phyloP scores from a whole-genome alignment of 768 basidiomycete genomes.

The Pulveroboletus sp. region DNA sequence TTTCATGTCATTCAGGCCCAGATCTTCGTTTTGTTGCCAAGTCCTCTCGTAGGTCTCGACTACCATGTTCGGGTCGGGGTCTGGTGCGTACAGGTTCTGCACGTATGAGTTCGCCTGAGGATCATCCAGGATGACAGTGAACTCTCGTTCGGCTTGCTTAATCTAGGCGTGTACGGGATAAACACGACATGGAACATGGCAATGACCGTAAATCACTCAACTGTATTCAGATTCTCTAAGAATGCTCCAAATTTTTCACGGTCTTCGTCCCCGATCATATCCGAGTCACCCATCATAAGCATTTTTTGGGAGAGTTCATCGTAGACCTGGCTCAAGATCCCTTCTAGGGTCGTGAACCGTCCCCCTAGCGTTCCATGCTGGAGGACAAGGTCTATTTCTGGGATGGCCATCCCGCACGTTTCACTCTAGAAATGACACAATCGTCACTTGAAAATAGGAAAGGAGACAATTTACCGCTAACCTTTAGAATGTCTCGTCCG shows the following conservation, averaged over 20 bases:
- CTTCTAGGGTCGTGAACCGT: conserved; percentile 95
- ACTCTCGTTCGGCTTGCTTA: conserved; percentile 71
- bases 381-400: conserved; percentile 91
- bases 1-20: conserved; percentile 88
- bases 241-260: conserved; percentile 68
- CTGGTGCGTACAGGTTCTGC: conserved; percentile 96
- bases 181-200: not conserved
- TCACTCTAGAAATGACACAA: conserved; percentile 62
- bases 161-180: conserved; percentile 41
- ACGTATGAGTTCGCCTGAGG: conserved; percentile 94
- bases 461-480: conserved; percentile 28
- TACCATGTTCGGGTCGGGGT: conserved; percentile 91
- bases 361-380: conserved; percentile 94
- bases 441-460: not conserved
- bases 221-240: conserved; percentile 70
- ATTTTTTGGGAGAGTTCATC: conserved; percentile 91
- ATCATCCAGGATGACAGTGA: conserved; percentile 93
- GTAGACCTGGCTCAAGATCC: conserved; percentile 89
- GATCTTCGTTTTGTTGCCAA: conserved; percentile 89
- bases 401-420: conserved; percentile 82
- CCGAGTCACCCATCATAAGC: conserved; percentile 69
- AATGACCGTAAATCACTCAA: conserved; percentile 29
- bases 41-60: conserved; percentile 79
- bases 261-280: conserved; percentile 36
- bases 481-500: conserved; percentile 91